Percentiles rank a stretch among this genome's conserved stretches.
Evolutionary conservation across 768 basidiomycete genomes (phyloP).

Genomic region (Inosperma sp.): DNA sequence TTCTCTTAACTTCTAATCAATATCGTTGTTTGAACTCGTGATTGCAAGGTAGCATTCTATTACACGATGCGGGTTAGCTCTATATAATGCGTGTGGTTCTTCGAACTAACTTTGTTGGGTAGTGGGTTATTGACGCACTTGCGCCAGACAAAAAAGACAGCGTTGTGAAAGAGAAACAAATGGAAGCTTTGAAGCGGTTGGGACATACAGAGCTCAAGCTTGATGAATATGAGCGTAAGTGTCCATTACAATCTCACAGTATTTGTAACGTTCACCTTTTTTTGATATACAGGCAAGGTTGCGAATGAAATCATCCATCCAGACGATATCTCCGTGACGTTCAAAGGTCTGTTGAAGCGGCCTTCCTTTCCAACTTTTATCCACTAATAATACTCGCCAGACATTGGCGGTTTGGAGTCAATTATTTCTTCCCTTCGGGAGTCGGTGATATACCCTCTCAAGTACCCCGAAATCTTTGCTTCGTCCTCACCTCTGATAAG

Average conservation of each 20-base stretch:
- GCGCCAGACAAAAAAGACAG: constrained; percentile 52
- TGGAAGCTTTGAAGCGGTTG: constrained; percentile 64
- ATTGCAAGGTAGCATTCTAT: constrained; percentile 67
- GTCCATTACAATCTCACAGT: constrained; percentile 11
- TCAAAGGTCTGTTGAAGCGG: constrained; percentile 51
- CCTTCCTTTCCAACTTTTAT: not conserved
- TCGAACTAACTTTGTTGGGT: constrained; percentile 1
- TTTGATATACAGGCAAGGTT: constrained; percentile 55
- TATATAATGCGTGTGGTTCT: not conserved
- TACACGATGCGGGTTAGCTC: constrained; percentile 62
- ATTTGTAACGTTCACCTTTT: constrained; percentile 1
- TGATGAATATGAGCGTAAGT: constrained; percentile 88
- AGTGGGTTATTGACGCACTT: constrained; percentile 67
- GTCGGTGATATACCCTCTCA: constrained; percentile 91
- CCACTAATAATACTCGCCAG: constrained; percentile 32
- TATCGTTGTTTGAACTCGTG: constrained; percentile 19
- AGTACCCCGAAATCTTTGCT: constrained; percentile 84
- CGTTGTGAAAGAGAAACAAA: constrained; percentile 62
- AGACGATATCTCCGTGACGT: constrained; percentile 76
- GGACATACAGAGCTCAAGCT: constrained; percentile 72
- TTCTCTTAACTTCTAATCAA: constrained; percentile 5
- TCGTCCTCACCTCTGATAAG: constrained; percentile 76
- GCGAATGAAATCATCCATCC: constrained; percentile 92
- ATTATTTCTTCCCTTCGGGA: constrained; percentile 89
- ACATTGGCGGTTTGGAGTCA: constrained; percentile 90